Conservation (phyloP, 2,329 filamentous ascomycete species). For the Rasamsonia emersonii region DNA sequence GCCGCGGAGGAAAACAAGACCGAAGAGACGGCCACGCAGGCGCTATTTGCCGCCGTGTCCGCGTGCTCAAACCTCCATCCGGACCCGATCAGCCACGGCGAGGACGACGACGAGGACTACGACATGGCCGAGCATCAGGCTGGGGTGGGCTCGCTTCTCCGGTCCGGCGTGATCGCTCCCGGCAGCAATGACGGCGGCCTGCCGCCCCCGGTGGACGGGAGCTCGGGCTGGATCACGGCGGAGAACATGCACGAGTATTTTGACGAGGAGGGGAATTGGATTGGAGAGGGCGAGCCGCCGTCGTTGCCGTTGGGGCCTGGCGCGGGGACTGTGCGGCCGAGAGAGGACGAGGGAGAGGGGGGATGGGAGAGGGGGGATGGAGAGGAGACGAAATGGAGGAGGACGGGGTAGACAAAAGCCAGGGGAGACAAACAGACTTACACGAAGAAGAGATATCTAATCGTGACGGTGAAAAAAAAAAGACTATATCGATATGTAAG, state of each 20-base stretch:
- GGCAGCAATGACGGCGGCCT: conserved; percentile 29
- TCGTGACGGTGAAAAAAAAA: no score
- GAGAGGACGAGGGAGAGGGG: conserved; percentile 48
- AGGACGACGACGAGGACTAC: conserved; percentile 25
- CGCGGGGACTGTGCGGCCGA: conserved; percentile 55
- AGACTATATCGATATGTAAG: no score
- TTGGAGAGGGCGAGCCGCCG: conserved; percentile 40
- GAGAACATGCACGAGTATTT: conserved; percentile 84
- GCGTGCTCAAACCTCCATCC: conserved; percentile 42
- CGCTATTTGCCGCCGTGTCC: conserved; percentile 38
- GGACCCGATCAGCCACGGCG: conserved; percentile 30
- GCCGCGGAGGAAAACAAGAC: conserved; percentile 17
- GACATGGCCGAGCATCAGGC: conserved; percentile 17
- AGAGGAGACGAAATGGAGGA: conserved; percentile 46
- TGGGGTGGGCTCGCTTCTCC: conserved; percentile 20
- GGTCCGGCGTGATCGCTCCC: conserved; percentile 28
- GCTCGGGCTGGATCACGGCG: conserved; percentile 60
- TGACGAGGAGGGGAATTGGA: conserved; percentile 73
- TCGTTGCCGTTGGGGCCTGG: conserved; percentile 43
- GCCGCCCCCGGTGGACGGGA: conserved; percentile 40
- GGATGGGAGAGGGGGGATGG: conserved; percentile 35
- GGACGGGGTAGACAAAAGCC: conserved; percentile 40
- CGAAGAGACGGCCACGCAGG: conserved; percentile 30
- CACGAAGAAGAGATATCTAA: no score
- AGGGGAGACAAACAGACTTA: no score